phyloP scores from a whole-genome alignment of 176 grass and related monocot genomes.

The Carex cristatella region DNA sequence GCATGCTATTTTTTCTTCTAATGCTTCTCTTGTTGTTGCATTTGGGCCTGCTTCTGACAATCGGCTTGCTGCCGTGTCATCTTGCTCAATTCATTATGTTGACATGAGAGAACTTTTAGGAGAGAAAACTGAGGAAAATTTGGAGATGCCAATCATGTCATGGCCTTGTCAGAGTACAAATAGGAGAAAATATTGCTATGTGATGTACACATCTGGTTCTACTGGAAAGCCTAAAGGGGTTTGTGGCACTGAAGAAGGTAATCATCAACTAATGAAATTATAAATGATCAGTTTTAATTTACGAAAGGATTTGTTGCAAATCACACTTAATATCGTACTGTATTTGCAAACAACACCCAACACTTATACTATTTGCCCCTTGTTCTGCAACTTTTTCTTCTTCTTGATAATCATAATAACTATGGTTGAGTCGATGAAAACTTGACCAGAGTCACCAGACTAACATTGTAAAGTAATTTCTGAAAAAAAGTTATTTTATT shows the following conservation, averaged over 20 bases:
- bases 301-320: neutral
- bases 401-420: neutral
- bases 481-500: too few species aligned
- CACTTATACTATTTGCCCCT: neutral
- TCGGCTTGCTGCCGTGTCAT: slow-evolving; percentile 1
- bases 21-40: slow-evolving; percentile 28
- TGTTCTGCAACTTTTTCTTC: neutral
- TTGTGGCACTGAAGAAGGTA: slow-evolving; percentile 79
- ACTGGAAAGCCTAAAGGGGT: slow-evolving; percentile 82
- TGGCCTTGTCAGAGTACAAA: slow-evolving; percentile 46
- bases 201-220: slow-evolving; percentile 95
- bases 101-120: slow-evolving; percentile 9
- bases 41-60: neutral
- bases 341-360: neutral
- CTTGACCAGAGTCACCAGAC: neutral
- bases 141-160: slow-evolving; percentile 11
- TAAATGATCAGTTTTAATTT: neutral
- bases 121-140: neutral
- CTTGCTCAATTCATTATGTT: slow-evolving; percentile 35
- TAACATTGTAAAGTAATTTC: too few species aligned
- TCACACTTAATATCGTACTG: neutral
- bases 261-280: neutral
- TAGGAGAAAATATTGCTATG: slow-evolving; percentile 47
- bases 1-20: slow-evolving; percentile 45
- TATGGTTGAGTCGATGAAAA: neutral